Conservation (phyloP, 345 rosid genomes). For the Salix caprea region DNA sequence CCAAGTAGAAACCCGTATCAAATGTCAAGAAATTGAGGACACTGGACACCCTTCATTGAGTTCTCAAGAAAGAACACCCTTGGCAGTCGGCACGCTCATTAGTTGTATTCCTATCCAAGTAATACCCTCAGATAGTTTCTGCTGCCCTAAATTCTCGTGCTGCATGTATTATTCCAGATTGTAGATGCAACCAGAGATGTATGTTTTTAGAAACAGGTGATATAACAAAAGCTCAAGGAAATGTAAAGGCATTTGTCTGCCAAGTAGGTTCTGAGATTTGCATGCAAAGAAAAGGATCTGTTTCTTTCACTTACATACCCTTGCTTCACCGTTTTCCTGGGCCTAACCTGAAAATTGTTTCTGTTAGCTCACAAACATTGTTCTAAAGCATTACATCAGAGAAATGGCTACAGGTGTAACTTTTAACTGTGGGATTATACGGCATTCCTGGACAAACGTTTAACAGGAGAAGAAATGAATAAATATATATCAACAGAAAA, state of each 20-base stretch:
- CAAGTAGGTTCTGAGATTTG: neutral
- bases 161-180: too few relatives aligned
- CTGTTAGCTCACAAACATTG: neutral
- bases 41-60: neutral
- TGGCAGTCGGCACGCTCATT: neutral
- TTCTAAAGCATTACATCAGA: conserved; percentile 2
- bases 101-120: neutral
- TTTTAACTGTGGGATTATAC: conserved; percentile 17
- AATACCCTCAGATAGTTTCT: neutral
- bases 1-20: conserved; percentile 25
- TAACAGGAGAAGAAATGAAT: conserved; percentile 16
- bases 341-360: neutral
- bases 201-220: neutral
- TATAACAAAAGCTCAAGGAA: neutral
- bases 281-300: neutral
- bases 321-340: neutral
- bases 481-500: conserved; percentile 29
- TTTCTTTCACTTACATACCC: neutral
- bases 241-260: neutral
- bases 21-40: neutral
- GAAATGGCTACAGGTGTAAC: conserved; percentile 10
- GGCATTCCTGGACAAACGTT: conserved; percentile 12
- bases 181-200: neutral
- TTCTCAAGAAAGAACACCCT: neutral
- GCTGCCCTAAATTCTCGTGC: neutral